These are phyloP conservation scores for Geranium rotundifolium DNA, from an alignment of 345 rosid species.

Conservation along the genomic window DNA sequence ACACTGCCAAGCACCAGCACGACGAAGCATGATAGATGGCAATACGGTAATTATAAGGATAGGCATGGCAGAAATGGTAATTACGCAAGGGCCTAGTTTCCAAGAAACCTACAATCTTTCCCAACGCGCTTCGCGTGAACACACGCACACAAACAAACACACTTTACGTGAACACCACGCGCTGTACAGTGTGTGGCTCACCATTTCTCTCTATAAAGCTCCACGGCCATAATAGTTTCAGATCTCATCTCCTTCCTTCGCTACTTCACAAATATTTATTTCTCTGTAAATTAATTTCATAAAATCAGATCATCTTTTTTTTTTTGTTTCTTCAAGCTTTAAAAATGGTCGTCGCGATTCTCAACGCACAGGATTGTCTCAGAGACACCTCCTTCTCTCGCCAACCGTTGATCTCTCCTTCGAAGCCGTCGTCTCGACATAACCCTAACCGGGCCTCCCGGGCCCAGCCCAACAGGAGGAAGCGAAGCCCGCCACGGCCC, in stretches of 20 bases:
- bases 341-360: conserved; percentile 59
- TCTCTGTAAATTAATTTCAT: too few species aligned
- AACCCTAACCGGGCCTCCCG: conserved; percentile 17
- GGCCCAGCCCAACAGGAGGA: conserved; percentile 29
- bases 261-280: neutral
- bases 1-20: too few species aligned
- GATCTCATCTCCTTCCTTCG: neutral
- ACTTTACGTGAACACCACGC: too few species aligned
- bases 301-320: too few species aligned
- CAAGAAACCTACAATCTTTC: too few species aligned
- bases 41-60: too few species aligned
- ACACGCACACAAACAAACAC: too few species aligned
- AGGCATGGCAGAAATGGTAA: too few species aligned
- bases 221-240: neutral
- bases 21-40: too few species aligned
- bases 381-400: conserved; percentile 16
- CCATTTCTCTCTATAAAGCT: neutral
- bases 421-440: conserved; percentile 21
- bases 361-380: conserved; percentile 41
- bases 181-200: too few species aligned
- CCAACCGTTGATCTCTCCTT: conserved; percentile 12
- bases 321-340: neutral
- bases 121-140: too few species aligned
- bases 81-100: too few species aligned
- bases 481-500: conserved; percentile 26